Percentiles rank a stretch among this genome's conserved stretches.
phyloP scores from a whole-genome alignment of 2,329 filamentous ascomycete species.

The Xylogone sp. region DNA sequence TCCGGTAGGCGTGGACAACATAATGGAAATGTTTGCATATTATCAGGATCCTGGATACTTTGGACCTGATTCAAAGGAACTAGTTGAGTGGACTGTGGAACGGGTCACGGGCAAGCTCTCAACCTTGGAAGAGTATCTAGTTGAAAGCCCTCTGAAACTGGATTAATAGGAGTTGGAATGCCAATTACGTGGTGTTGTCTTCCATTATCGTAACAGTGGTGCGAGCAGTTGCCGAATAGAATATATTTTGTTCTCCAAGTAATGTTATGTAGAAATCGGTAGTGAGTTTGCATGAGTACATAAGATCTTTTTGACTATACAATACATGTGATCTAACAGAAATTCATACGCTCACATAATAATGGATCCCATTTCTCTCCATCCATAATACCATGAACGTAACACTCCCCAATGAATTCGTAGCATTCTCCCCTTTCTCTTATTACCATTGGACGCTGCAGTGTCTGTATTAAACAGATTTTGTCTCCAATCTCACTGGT shows the following conservation, averaged over 20 bases:
- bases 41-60: conserved; percentile 32
- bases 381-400: neutral
- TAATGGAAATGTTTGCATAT: conserved; percentile 19
- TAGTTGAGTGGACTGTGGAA: conserved; percentile 26
- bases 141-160: conserved; percentile 19
- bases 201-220: neutral
- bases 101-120: conserved; percentile 26
- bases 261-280: no score
- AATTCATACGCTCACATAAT: neutral
- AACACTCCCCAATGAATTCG: neutral
- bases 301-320: no score
- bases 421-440: neutral
- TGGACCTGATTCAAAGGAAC: conserved; percentile 26
- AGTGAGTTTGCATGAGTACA: no score
- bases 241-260: no score
- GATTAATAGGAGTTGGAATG: neutral
- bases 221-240: no score
- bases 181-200: neutral
- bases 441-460: neutral
- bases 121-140: conserved; percentile 32
- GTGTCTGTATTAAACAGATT: neutral
- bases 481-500: neutral
- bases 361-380: neutral
- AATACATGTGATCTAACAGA: neutral
- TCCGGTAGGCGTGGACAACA: conserved; percentile 13